Base-by-base conservation (phyloP, 352 stramenopile species). In the Thraustotheca clavata region DNA sequence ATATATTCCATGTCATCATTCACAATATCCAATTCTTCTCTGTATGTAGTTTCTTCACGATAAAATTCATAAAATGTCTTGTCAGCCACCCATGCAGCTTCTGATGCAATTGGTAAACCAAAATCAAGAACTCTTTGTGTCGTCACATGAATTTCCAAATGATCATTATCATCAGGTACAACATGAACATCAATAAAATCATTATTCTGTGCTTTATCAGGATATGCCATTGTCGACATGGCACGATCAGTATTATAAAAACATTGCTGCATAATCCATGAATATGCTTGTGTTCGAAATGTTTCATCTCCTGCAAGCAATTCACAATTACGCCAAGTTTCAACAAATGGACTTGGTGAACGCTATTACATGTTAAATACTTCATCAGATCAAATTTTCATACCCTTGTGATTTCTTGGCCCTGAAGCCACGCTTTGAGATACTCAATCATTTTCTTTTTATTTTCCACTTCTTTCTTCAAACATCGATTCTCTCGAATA, bases 171-270 rank as follows among this genome's bases (percentile, higher is more conserved):
- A 29, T 26, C 20, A 8, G 20, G 18, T 41, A 52, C 38, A 27
- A 35, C 35, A 32, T 52, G 43, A 11, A 62, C 55, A 27, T 62
- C 55, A 6, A 62, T 50, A 29, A 32, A 62, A 12, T 43, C 36
- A 16, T 61, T 43, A 20, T 43, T 31, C 11, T 6, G 43, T 27
- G 12, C 22, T 1, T 38, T n/a, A 41, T 62, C 34, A 9, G 55
- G 55, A 49, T 52, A 62, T 3, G 18, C 9, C 4, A 62, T n/a
- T 9, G 34, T 41, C 8, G 55, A 41, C 12, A 62, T 12, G 3
- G 55, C 55, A 8, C 55, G 55, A 11, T 50, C 29, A 16, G 55
- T 62, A 31, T 62, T 62, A 41, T 62, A 41, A 41, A 52, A 62
- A 12, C 16, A 12, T 22, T 62, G 55, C 24, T 62, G 55, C 26